These are phyloP conservation scores for Fusarium coicis DNA, from an alignment of 2,329 filamentous ascomycete genomes.

Conservation along the genomic window DNA sequence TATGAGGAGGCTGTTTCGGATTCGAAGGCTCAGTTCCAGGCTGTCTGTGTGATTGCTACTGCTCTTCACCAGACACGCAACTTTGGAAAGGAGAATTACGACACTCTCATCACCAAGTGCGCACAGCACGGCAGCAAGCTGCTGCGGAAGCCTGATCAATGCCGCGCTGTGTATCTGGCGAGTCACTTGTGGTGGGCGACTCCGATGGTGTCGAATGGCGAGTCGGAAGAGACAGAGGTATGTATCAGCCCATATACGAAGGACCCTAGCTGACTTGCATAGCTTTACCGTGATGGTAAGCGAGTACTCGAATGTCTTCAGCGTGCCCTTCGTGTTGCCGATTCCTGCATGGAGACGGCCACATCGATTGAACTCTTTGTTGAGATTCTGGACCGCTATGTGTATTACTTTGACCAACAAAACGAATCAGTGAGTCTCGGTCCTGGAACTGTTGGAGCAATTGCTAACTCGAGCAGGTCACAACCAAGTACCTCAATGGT, in stretches of 20 bases:
- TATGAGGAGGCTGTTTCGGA: conserved; percentile 98
- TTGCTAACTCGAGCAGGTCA: conserved; percentile 65
- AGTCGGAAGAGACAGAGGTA: conserved; percentile 84
- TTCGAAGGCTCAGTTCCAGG: conserved; percentile 96
- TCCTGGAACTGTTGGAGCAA: not conserved
- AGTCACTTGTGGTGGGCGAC: conserved; percentile 99
- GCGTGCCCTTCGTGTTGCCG: conserved; percentile 91
- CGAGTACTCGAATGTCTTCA: conserved; percentile 96
- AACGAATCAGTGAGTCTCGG: conserved; percentile 82
- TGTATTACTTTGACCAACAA: conserved; percentile 99
- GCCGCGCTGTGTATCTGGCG: conserved; percentile 93
- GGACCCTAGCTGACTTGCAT: conserved; percentile 34
- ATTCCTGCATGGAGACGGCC: conserved; percentile 98
- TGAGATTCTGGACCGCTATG: conserved; percentile 97
- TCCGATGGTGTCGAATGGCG: conserved; percentile 78
- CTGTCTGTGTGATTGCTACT: conserved; percentile 92
- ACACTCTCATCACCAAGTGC: conserved; percentile 97
- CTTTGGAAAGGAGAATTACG: conserved; percentile 97
- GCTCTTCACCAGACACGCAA: conserved; percentile 88
- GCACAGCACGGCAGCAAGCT: conserved; percentile 96
- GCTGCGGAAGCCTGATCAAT: conserved; percentile 97
- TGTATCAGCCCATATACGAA: conserved; percentile 50
- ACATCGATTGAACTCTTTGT: conserved; percentile 98
- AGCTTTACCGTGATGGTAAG: conserved; percentile 98
- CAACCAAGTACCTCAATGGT: conserved; percentile 96